Conservation (phyloP, 106 monocot genomes). For the Chionographis japonica region DNA sequence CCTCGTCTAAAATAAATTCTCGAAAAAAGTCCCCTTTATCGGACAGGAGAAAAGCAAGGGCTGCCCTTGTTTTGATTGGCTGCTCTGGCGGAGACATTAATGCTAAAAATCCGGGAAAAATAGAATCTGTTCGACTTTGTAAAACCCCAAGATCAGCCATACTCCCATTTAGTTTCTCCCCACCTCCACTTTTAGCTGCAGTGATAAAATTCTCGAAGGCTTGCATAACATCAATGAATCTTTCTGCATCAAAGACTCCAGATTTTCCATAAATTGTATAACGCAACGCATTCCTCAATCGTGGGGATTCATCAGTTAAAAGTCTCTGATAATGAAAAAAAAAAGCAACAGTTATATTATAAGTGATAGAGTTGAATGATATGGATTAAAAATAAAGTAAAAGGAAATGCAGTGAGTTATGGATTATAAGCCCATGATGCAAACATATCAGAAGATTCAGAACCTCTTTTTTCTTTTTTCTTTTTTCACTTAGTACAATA, state of each 20-base stretch:
- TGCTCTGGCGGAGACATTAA: slow-evolving; percentile 36
- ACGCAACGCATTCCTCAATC: slow-evolving; percentile 68
- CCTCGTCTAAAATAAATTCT: slow-evolving; percentile 97
- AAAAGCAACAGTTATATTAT: not conserved
- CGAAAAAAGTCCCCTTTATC: slow-evolving; percentile 89
- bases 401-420: too few species aligned
- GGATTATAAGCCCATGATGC: too few species aligned
- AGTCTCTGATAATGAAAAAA: slow-evolving; percentile 55
- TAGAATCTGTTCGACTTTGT: slow-evolving; percentile 34
- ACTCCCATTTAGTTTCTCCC: slow-evolving; percentile 74
- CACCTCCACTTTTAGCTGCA: slow-evolving; percentile 98
- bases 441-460: too few species aligned
- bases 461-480: too few species aligned
- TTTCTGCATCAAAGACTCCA: slow-evolving; percentile 97
- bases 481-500: too few species aligned
- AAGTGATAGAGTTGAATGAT: not conserved
- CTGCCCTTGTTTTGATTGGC: slow-evolving; percentile 79
- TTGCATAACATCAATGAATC: slow-evolving; percentile 99
- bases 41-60: slow-evolving; percentile 79
- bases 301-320: slow-evolving; percentile 92
- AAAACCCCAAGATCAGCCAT: slow-evolving; percentile 80
- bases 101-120: slow-evolving; percentile 48
- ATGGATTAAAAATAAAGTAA: not conserved
- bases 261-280: slow-evolving; percentile 97
- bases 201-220: slow-evolving; percentile 93